Base-by-base conservation (phyloP, 495 filamentous ascomycete species). In the Hypoxylon crocopeplum region DNA sequence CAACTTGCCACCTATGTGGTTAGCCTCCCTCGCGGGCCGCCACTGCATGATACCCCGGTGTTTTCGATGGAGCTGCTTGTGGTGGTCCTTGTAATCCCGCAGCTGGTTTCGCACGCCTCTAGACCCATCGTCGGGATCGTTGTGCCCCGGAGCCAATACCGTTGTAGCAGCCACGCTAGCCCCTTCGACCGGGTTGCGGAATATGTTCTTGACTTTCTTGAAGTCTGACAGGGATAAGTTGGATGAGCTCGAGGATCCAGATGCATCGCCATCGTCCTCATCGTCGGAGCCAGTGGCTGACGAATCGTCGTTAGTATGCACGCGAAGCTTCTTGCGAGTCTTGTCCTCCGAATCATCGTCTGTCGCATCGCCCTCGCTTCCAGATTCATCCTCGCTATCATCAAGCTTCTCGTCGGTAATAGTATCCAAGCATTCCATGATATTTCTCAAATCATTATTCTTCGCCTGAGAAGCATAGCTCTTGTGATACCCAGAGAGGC, bases 11-110 rank as follows among this genome's bases (percentile, higher is more conserved):
- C 80, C 81, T 19, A 84, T 77, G 61, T 87, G 87, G 59, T 82
- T 80, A 51, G 80, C 71, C 62, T 83, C 80, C 61, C 86, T 62
- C 48, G 82, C 83, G 17, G 84, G 82, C 67, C 82, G 84, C 84
- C 86, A 89, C 68, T 88, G 86, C 86, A 88, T 88, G 47, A 88
- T 56, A 1, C 86, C 86, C 19, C 84, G 69, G 59, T 88, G 85
- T 64, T 83, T 85, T 40, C 86, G 70, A 64, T 86, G 83, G 56
- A 87, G 76, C 38, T 81, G 73, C 59, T 79, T 79, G 56, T 80
- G 79, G 54, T 87, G 82, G 62, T 79, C 74, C 60, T 79, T 79
- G 66, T 86, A 83, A 39, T 82, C 75, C 55, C 76, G 75, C 15
- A 81, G 12, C 49, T 80, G 75, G 12, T 68, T 70, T 4, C 72